Evolutionary conservation across 495 filamentous ascomycete genomes (phyloP), one percentile per base, ranked within the genome.

Genomic region (Penicillium egyptiacum): DNA sequence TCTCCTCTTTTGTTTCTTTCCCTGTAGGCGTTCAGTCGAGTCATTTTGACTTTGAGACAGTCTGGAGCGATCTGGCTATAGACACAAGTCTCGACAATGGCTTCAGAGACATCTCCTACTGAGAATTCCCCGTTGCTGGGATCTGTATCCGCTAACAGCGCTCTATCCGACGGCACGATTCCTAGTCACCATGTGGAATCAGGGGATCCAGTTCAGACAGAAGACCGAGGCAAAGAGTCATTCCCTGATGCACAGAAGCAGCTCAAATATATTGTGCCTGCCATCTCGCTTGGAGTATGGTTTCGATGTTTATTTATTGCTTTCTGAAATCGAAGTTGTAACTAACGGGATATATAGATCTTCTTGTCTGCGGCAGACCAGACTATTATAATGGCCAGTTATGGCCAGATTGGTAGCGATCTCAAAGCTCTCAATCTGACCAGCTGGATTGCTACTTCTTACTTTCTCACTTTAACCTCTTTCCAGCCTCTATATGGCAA

Each of bases 401-500:
- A 94, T 68, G 89, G 86, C 17, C 84, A 81, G 47, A 94, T 96
- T 64, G 90, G 90, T 23, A 91, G 82, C 50, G 90, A 94, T 53
- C 70, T 95, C 20, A 79, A 89, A 20, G 88, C 89, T 12, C 72
- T 95, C 54, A 91, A 89, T 62, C 79, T 83, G 62, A 92, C 90
- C 9, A 88, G 85, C 35, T 96, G 91, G 91, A 90, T 96, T 60
- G 88, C 89, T 1, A 94, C 90, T 14, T 85, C 87, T 10, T 81
- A 74, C 50, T 89, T 93, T 62, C 76, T 95, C 19, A 93, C 90
- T 7, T 68, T 89, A 50, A 89, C 89, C 4, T 86, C 83, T 33
- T 92, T 92, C 65, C 90, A 91, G 68, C 89, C 87, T 1, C 68
- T 91, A 0, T 93, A 91, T 64, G 90, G 89, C 30, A 89, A 88